These are phyloP conservation scores for Pythium dissotocum DNA, from an alignment of 352 stramenopile species.

Conservation along the genomic window DNA sequence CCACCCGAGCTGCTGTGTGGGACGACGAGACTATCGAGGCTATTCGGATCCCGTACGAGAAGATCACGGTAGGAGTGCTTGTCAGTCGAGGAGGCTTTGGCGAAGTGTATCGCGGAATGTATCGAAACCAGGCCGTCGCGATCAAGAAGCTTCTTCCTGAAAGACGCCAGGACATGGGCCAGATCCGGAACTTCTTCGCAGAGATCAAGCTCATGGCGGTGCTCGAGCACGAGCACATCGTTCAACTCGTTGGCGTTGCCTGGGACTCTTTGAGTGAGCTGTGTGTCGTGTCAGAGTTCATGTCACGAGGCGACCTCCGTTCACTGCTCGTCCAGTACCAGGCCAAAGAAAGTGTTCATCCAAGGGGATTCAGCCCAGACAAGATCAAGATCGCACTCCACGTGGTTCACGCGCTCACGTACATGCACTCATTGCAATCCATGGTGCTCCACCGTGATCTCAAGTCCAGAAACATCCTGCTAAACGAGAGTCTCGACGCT, in stretches of 20 bases:
- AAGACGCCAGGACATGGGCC: constrained; percentile 44
- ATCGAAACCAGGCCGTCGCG: constrained; percentile 47
- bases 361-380: neutral
- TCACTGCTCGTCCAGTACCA: constrained; percentile 11
- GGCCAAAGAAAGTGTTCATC: neutral
- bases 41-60: constrained; percentile 44
- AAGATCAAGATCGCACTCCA: constrained; percentile 25
- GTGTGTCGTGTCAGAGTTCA: constrained; percentile 32
- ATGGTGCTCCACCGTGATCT: constrained; percentile 15
- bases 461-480: constrained; percentile 24
- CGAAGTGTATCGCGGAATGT: constrained; percentile 47
- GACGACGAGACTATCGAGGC: constrained; percentile 22
- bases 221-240: constrained; percentile 65
- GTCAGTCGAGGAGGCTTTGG: constrained; percentile 54
- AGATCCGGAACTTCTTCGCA: constrained; percentile 50
- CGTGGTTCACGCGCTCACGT: constrained; percentile 17
- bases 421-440: constrained; percentile 19
- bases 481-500: constrained; percentile 13
- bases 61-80: constrained; percentile 41
- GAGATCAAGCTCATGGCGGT: constrained; percentile 63
- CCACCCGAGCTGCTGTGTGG: neutral
- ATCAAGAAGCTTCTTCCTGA: constrained; percentile 62
- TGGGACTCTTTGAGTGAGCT: constrained; percentile 42
- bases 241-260: constrained; percentile 68
- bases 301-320: constrained; percentile 19